Base-by-base conservation (phyloP, 192 early-diverging fungal species). In the Gryganskiella cystojenkinii region DNA sequence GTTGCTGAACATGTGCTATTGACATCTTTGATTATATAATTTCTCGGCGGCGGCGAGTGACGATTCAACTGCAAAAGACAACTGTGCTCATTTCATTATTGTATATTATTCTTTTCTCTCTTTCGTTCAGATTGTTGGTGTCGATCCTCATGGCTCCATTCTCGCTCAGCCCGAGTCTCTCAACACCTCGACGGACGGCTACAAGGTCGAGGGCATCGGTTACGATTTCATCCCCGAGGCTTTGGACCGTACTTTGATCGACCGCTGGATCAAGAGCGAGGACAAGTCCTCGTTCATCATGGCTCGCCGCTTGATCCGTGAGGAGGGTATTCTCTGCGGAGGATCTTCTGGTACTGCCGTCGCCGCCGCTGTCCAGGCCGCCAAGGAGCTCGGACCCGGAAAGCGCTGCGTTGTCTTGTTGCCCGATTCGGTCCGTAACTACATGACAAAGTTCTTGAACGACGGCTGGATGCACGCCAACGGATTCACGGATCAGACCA, bases 371-470 rank as follows among this genome's bases (percentile, higher is more conserved):
- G 58, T 98, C 27, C 82, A 93, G 73, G 94, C 93, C 9, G 94
- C 94, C 64, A 96, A 94, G 76, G 72, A 82, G 25, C 84, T 99
- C 15, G 93, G 92, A 64, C 85, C 92, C 37, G 96, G 95, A 52
- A 91, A 98, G 82, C 88, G 95, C 53, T 92, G 91, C 72, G 96
- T 98, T 67, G 96, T 99, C 11, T 81, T 99, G n/a, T 81, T 99
- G 51, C 92, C 98, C 34, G 98, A 99, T 84, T 97, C 96, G 14
- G 96, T 98, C 62, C 89, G 97, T 60, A 99, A 99, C 88, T 99
- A 99, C 89, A 99, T 99, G 97, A 95, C 96, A 72, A 99, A 99
- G 82, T 97, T 97, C 85, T 90, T 99, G 78, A 96, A 93, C 82
- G 98, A 98, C 80, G 93, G 92, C 43, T 99, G 96, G 98, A 98